A percentile compares a stretch with the other conserved stretches of the same genome.
These are phyloP conservation scores for Craterostigma plantagineum DNA, from an alignment of 257 asterid genomes.

Conservation along the genomic window DNA sequence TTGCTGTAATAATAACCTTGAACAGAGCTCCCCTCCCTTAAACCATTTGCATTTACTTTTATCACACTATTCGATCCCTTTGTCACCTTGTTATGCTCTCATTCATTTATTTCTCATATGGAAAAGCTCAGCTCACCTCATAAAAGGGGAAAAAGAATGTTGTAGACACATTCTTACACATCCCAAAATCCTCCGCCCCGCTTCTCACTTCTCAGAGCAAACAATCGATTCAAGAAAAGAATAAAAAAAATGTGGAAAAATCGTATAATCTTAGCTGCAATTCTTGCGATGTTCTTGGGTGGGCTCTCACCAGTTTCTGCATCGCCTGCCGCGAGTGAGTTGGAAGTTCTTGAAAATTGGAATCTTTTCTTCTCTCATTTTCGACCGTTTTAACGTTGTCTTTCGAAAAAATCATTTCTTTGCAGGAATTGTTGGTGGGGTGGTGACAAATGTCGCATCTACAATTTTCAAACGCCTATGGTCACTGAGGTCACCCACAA, in stretches of 20 bases:
- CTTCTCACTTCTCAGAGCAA: too few species aligned
- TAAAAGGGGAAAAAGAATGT: constrained; percentile 13
- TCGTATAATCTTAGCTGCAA: constrained; percentile 14
- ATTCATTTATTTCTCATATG: constrained; percentile 16
- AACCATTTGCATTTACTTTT: constrained; percentile 11
- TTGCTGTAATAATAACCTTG: constrained; percentile 15
- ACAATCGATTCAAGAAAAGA: constrained; percentile 6
- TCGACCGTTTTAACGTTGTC: constrained; percentile 1
- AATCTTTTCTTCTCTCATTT: neutral
- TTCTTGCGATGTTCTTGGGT: constrained; percentile 23
- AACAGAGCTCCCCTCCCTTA: constrained; percentile 31
- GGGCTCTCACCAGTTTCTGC: constrained; percentile 58
- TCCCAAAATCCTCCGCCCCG: constrained; percentile 13
- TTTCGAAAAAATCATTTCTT: neutral
- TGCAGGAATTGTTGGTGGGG: constrained; percentile 71
- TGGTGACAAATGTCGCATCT: constrained; percentile 66
- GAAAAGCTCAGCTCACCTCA: constrained; percentile 14
- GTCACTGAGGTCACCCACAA: constrained; percentile 58
- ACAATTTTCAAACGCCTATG: constrained; percentile 66
- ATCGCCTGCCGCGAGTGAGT: constrained; percentile 78
- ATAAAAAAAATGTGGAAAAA: constrained; percentile 29
- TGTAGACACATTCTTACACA: constrained; percentile 13
- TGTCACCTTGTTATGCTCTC: constrained; percentile 15
- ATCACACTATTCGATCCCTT: constrained; percentile 1
- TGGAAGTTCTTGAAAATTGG: neutral